phyloP scores from a whole-genome alignment of 208 protist species.

The Wallacemonas rigidus region DNA sequence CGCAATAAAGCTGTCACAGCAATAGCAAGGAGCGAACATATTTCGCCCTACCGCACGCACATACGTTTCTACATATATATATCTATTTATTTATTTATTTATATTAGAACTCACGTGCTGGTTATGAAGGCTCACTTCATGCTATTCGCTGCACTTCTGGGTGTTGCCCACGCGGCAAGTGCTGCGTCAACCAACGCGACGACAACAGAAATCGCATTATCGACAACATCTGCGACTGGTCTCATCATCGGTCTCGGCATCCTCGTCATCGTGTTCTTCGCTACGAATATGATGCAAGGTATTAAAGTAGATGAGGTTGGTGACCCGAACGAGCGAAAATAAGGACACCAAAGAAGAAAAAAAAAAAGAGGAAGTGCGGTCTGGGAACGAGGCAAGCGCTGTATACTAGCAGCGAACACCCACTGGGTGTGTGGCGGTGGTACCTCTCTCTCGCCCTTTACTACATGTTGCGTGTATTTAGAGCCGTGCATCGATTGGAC shows the following conservation, averaged over 20 bases:
- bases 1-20: no score
- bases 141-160: constrained; percentile 14
- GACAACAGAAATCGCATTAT: constrained; percentile 59
- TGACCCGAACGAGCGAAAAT: constrained; percentile 20
- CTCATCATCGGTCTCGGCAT: constrained; percentile 64
- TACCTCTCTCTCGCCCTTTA: no score
- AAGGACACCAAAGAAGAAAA: no score
- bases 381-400: no score
- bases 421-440: no score
- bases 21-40: no score
- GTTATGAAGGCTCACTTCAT: constrained; percentile 24
- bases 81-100: neutral
- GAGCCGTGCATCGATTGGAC: no score
- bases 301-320: constrained; percentile 73
- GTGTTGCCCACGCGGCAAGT: constrained; percentile 9
- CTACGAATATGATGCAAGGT: constrained; percentile 71
- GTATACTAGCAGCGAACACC: no score
- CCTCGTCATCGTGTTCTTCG: constrained; percentile 62
- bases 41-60: no score
- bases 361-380: no score
- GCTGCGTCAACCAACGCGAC: constrained; percentile 16
- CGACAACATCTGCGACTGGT: constrained; percentile 59
- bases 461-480: no score
- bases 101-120: neutral
- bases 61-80: neutral